phyloP scores from a whole-genome alignment of 768 basidiomycete species.

The Gelatoporia subvermispora region DNA sequence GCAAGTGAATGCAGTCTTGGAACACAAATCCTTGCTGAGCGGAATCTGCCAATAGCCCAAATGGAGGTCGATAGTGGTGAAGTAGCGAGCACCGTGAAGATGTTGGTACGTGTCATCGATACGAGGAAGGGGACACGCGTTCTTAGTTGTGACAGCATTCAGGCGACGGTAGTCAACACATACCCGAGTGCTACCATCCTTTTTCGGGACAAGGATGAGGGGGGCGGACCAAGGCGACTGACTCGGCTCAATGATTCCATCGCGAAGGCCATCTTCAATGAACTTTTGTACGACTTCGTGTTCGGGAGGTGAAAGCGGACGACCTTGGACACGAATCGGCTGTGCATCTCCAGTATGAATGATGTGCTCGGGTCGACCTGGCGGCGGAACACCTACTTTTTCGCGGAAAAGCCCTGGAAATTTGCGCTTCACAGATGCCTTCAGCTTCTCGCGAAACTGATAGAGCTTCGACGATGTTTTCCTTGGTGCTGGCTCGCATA shows the following conservation, averaged over 20 bases:
- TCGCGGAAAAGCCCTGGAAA: not conserved
- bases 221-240: constrained; percentile 33
- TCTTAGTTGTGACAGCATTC: constrained; percentile 21
- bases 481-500: too few species aligned
- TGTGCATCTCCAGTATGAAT: not conserved
- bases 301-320: too few species aligned
- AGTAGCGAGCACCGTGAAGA: constrained; percentile 20
- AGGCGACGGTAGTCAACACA: constrained; percentile 31
- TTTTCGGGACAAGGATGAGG: constrained; percentile 29
- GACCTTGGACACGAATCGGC: not conserved
- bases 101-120: constrained; percentile 14
- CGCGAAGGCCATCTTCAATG: too few species aligned
- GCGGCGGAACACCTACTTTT: not conserved
- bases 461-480: too few species aligned
- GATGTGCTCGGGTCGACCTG: too few species aligned
- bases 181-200: constrained; percentile 32
- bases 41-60: constrained; percentile 23
- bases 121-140: constrained; percentile 17
- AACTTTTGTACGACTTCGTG: too few species aligned
- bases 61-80: constrained; percentile 36
- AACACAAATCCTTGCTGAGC: too few species aligned
- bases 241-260: constrained; percentile 35
- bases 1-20: constrained; percentile 38
- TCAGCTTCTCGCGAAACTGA: too few species aligned
- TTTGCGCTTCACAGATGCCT: not conserved